phyloP scores from a whole-genome alignment of 1,139 yeast species.

The Taphrina confusa region DNA sequence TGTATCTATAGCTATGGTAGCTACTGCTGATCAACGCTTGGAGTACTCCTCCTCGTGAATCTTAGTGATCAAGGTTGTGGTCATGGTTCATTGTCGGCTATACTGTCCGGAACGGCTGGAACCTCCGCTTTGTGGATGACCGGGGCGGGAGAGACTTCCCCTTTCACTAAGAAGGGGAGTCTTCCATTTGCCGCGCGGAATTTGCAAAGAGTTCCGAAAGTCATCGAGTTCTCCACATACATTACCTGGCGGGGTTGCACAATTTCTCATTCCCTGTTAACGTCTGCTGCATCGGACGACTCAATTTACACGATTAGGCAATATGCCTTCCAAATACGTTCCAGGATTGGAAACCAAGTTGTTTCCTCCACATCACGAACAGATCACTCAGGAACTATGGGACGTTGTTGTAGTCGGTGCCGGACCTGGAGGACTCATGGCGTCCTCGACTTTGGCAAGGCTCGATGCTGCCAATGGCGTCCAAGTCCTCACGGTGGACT shows the following conservation, averaged over 20 bases:
- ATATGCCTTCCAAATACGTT: not conserved
- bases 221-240: constrained; percentile 1
- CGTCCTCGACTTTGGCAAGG: constrained; percentile 45
- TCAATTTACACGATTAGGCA: no score
- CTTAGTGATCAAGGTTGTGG: no score
- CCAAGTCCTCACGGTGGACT: constrained; percentile 47
- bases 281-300: no score
- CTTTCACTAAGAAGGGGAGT: no score
- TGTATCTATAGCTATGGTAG: no score
- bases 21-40: no score
- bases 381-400: constrained; percentile 1
- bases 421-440: constrained; percentile 48
- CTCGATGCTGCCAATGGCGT: constrained; percentile 42
- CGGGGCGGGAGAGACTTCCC: no score
- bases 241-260: constrained; percentile 14
- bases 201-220: not conserved
- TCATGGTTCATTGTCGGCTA: no score
- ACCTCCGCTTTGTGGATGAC: no score
- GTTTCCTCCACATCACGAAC: constrained; percentile 5
- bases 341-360: constrained; percentile 9
- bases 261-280: not conserved
- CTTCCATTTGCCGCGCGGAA: not conserved
- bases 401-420: constrained; percentile 50
- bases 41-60: no score
- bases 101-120: no score